Base-by-base conservation (phyloP, 1,284 basidiomycete species). In the Sporisorium scitamineum region DNA sequence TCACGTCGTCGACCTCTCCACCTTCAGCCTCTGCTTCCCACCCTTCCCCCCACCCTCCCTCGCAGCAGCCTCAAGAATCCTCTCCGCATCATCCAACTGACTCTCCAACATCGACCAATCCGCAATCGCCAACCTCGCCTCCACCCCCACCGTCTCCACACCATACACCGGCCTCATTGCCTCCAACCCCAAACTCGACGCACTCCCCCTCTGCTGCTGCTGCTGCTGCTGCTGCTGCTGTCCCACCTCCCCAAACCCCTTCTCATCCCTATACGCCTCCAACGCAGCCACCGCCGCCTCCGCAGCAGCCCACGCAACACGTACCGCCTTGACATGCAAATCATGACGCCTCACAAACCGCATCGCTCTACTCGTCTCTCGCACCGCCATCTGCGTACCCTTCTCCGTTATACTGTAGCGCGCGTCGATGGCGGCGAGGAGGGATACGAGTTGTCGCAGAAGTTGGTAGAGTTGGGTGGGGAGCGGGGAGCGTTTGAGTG, bases 231-330 rank as follows among this genome's bases (percentile, higher is more conserved):
- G 24, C 60, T 42, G 58, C 8, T 32, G 29, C 31, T 54, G 41
- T 51, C 54, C 50, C 20, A 20, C 16, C 39, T 79, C 67, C 3
- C 47, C 31, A 63, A 73, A 76, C 3, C 61, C 65, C 27, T 37
- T 50, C 32, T 80, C 78, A 34, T 80, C 78, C 13, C 78, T 37
- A 27, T 77, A 80, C 20, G 78, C 78, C 41, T 80, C 78, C 7
- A 80, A 39, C 16, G 76, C 78, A 0, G 78, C 78, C 2, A 80
- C 68, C 9, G 74, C 72, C 5, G 76, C 76, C 59, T 80, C 78
- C 1, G 68, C 65, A 0, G 74, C 64, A 0, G 78, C 75, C 75
- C 75, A 78, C 3, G 68, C 65, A 0, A 69, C 72, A 0, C 74
- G 22, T 2, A 80, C 75, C 18, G 72, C 76, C 26, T 70, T 78